phyloP scores from a whole-genome alignment of 1,284 basidiomycete species.

The Tilletia indica region DNA sequence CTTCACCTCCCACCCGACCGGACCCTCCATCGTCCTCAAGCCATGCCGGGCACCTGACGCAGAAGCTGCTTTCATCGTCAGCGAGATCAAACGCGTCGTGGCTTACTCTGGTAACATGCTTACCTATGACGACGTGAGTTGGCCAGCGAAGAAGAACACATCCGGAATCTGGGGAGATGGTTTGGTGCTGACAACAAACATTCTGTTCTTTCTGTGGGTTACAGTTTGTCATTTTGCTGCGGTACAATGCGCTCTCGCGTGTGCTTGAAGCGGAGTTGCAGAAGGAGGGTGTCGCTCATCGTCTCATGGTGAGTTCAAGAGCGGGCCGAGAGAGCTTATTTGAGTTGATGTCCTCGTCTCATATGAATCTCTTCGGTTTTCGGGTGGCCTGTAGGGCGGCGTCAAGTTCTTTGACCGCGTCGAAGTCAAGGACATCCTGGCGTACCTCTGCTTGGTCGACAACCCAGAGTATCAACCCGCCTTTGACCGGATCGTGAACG shows the following conservation, averaged over 20 bases:
- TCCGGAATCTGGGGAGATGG: too few relatives aligned
- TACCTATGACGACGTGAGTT: conserved; percentile 71
- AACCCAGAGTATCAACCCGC: conserved; percentile 72
- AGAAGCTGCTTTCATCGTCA: conserved; percentile 62
- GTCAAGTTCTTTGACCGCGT: conserved; percentile 81
- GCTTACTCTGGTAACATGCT: conserved; percentile 73
- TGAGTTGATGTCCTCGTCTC: neutral
- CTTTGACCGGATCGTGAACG: conserved; percentile 74
- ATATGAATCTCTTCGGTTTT: neutral
- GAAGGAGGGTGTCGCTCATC: conserved; percentile 72
- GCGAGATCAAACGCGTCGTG: conserved; percentile 75
- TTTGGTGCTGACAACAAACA: neutral
- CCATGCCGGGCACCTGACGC: conserved; percentile 29
- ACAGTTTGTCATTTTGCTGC: conserved; percentile 62
- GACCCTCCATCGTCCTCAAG: conserved; percentile 60
- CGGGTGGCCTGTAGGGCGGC: conserved; percentile 60
- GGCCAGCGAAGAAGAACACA: too few relatives aligned
- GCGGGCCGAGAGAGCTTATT: neutral
- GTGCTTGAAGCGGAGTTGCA: conserved; percentile 75
- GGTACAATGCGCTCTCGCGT: conserved; percentile 79
- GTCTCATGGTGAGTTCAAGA: conserved; percentile 62
- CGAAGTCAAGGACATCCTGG: conserved; percentile 78
- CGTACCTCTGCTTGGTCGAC: conserved; percentile 70
- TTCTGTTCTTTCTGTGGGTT: neutral
- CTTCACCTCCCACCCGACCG: conserved; percentile 68